Base-by-base conservation (phyloP, 2,329 filamentous ascomycete genomes). In the Botrytis squamosa region DNA sequence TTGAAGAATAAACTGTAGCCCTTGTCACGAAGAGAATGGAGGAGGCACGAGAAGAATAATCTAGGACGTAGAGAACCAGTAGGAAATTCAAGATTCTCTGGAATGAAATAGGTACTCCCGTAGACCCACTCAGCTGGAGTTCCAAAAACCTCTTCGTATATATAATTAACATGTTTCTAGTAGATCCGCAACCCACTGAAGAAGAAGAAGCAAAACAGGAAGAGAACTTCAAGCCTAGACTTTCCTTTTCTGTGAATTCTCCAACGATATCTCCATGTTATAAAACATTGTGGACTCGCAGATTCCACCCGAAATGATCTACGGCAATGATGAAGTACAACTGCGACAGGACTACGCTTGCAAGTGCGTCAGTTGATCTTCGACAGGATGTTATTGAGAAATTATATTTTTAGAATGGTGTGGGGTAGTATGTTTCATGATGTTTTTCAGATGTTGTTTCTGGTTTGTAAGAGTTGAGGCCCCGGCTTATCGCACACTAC, bases 1-100 rank as follows among this genome's bases (percentile, higher is more conserved):
- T 22, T 2, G 33, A 5, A 7, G 14, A 33, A 29, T 20, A 36
- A 12, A 2, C 25, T 14, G 4, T 22, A 0, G 8, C 18, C 1
- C 3, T 36, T 22, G 33, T 36, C 18, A 60, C 8, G 16, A 60
- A 60, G 18, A 60, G 29, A 22, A 22, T 36, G 18, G 20, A 29
- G 4, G 29, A 22, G 9, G 57, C n/a, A 22, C 29, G 57, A 59
- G 57, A 60, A 38, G 33, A 3, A 60, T 3, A 7, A 38, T 60
- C 3, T 0, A 40, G 36, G 12, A n/a, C 1, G 6, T 38, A 6
- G 22, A 40, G 12, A 6, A 62, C 22, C 40, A 5, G n/a, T 40
- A 25, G 12, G 6, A 3, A 62, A n/a, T 0, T 36, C 57, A 38
- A 60, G 9, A 25, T 7, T 22, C 20, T 10, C 33, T 36, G 8